Conservation (phyloP, 2,329 filamentous ascomycete genomes). For the Teratosphaeria epicoccoides region DNA sequence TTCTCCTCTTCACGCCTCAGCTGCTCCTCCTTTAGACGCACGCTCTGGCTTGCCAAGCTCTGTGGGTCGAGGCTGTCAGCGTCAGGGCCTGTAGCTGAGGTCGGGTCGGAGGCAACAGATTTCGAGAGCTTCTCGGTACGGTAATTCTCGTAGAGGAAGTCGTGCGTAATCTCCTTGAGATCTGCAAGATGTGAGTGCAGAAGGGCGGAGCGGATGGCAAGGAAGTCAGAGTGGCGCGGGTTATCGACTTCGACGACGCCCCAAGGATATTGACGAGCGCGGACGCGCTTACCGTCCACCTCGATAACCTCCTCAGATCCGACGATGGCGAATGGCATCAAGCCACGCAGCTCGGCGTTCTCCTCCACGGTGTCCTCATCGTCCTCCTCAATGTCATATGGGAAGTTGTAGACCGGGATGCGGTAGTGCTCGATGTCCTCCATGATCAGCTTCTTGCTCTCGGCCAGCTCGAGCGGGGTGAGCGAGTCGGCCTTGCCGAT, state of each 20-base stretch:
- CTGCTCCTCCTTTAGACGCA: constrained; percentile 98
- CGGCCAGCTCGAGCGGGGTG: constrained; percentile 88
- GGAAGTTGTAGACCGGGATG: constrained; percentile 99
- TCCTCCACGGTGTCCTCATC: constrained; percentile 99
- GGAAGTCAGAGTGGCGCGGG: constrained; percentile 95
- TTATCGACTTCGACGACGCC: constrained; percentile 98
- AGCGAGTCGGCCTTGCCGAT: constrained; percentile 98
- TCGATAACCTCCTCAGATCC: constrained; percentile 90
- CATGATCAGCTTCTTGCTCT: constrained; percentile 99
- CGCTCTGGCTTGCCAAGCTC: constrained; percentile 90
- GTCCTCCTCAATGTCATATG: constrained; percentile 98
- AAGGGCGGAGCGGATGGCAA: constrained; percentile 90
- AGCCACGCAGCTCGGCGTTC: constrained; percentile 89
- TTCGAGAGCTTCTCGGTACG: constrained; percentile 99
- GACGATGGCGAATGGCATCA: constrained; percentile 99
- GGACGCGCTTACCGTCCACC: constrained; percentile 24
- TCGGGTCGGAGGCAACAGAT: constrained; percentile 85
- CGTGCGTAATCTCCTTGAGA: constrained; percentile 98
- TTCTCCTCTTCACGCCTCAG: constrained; percentile 99
- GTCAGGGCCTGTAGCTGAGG: constrained; percentile 36
- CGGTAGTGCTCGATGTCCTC: constrained; percentile 99
- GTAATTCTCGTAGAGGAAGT: constrained; percentile 99
- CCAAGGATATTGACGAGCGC: constrained; percentile 89
- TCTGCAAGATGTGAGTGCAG: constrained; percentile 97
- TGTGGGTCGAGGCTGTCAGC: constrained; percentile 81